Evolutionary conservation across 805 yeast genomes (phyloP).

Genomic region (Yamadazyma sp.): DNA sequence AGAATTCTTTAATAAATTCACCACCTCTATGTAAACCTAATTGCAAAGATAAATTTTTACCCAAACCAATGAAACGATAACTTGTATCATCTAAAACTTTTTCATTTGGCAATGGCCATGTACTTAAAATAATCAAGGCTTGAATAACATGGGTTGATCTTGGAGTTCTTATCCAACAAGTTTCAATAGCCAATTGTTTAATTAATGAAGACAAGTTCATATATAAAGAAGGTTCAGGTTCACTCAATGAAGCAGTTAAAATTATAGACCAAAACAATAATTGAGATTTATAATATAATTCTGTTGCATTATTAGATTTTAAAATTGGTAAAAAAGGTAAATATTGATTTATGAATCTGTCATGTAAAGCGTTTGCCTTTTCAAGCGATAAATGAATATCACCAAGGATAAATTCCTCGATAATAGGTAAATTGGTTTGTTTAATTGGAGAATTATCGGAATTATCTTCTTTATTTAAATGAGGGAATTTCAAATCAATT

Average conservation of each 20-base stretch:
- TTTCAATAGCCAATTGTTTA: slow-evolving; percentile 83
- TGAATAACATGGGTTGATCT: slow-evolving; percentile 92
- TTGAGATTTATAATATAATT: slow-evolving; percentile 79
- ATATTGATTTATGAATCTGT: slow-evolving; percentile 60
- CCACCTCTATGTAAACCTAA: slow-evolving; percentile 86
- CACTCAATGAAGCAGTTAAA: slow-evolving; percentile 80
- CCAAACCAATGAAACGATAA: slow-evolving; percentile 82
- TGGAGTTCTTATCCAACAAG: slow-evolving; percentile 92
- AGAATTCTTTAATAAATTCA: slow-evolving; percentile 84
- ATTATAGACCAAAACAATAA: slow-evolving; percentile 88
- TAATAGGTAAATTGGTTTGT: slow-evolving; percentile 12
- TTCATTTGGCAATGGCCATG: slow-evolving; percentile 92
- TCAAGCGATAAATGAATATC: slow-evolving; percentile 64
- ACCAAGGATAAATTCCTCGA: slow-evolving; percentile 71
- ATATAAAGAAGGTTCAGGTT: slow-evolving; percentile 83
- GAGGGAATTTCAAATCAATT: slow-evolving; percentile 6
- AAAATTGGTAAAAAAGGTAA: slow-evolving; percentile 80
- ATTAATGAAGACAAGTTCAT: slow-evolving; percentile 71
- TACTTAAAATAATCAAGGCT: slow-evolving; percentile 76
- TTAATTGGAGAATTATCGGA: slow-evolving; percentile 29
- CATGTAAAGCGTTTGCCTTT: slow-evolving; percentile 72
- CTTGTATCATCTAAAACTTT: slow-evolving; percentile 91
- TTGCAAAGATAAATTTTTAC: slow-evolving; percentile 79
- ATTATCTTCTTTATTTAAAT: slow-evolving; percentile 13
- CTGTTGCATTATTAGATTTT: slow-evolving; percentile 65